Percentiles rank a stretch among this genome's conserved stretches.
phyloP scores from a whole-genome alignment of 192 early-diverging fungal species.

The Coemansia sp. region DNA sequence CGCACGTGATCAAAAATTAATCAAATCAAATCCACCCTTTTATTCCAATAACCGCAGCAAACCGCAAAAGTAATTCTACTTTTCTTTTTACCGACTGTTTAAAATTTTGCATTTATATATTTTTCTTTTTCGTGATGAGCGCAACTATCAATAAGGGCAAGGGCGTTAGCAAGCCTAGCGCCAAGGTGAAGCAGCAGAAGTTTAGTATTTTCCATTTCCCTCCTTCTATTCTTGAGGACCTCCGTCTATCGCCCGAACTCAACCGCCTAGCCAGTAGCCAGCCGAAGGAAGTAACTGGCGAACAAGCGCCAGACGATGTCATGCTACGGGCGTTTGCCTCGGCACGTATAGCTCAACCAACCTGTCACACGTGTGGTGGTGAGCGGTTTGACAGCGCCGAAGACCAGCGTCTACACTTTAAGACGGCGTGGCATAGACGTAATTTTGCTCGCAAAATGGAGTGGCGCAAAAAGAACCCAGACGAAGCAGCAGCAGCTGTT shows the following conservation, averaged over 20 bases:
- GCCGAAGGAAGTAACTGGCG: neutral
- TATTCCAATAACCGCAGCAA: neutral
- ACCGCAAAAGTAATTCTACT: neutral
- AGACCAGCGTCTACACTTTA: conserved; percentile 40
- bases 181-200: neutral
- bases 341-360: conserved; percentile 25
- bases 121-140: neutral
- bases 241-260: conserved; percentile 12
- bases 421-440: conserved; percentile 17
- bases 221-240: neutral
- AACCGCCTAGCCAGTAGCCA: conserved; percentile 5
- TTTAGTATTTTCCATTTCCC: conserved; percentile 21
- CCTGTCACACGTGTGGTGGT: conserved; percentile 47
- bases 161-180: neutral
- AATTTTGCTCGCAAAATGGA: conserved; percentile 35
- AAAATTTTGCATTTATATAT: neutral
- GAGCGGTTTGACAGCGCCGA: conserved; percentile 29
- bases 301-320: neutral
- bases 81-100: neutral
- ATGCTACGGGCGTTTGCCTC: conserved; percentile 20
- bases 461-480: conserved; percentile 20
- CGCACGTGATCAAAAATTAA: neutral
- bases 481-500: neutral
- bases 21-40: neutral
- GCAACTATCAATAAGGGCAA: neutral